These are phyloP conservation scores for Effrenium voratum DNA, from an alignment of 73 alveolate species.

Conservation along the genomic window DNA sequence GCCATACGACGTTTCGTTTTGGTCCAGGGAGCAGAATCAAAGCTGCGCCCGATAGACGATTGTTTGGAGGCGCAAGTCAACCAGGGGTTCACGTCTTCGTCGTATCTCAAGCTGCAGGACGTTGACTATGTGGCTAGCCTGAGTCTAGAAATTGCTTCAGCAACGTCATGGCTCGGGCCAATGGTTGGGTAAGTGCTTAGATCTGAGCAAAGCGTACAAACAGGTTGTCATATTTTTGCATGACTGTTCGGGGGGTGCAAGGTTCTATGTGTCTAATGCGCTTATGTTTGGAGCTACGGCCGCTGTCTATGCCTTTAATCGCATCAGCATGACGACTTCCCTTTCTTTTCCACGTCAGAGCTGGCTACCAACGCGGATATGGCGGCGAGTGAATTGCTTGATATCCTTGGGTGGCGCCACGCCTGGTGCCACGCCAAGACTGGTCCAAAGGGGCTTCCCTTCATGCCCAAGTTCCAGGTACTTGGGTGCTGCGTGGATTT, in stretches of 20 bases:
- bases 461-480: background rate
- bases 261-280: background rate
- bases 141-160: background rate
- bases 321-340: no score
- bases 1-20: background rate
- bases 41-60: slow-evolving; percentile 26
- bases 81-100: background rate
- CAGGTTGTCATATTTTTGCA: background rate
- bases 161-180: background rate
- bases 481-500: background rate
- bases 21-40: background rate
- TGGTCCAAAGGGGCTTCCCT: background rate
- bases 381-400: no score
- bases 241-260: background rate
- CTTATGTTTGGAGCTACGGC: slow-evolving; percentile 36
- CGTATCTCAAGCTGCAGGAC: slow-evolving; percentile 12
- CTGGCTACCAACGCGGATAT: no score
- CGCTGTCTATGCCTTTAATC: slow-evolving; percentile 9
- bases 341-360: no score
- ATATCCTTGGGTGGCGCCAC: no score
- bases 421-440: background rate
- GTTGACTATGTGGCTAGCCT: background rate
- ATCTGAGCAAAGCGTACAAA: background rate
- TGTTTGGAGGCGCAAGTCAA: slow-evolving; percentile 31
- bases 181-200: slow-evolving; percentile 8